These are phyloP conservation scores for Hura crepitans DNA, from an alignment of 441 rosid genomes.

Conservation along the genomic window DNA sequence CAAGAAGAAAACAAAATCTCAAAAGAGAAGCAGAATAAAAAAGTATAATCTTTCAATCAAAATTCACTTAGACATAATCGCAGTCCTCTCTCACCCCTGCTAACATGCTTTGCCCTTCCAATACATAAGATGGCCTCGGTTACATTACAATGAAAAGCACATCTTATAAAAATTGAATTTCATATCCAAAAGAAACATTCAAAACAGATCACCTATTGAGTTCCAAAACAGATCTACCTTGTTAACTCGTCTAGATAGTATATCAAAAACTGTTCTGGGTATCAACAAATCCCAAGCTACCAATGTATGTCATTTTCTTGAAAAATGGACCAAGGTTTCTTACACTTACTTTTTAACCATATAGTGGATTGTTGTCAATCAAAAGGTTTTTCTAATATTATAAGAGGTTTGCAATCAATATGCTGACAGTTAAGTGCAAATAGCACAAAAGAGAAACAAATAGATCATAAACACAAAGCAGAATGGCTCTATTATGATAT, in stretches of 20 bases:
- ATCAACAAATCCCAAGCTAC: conserved; percentile 6
- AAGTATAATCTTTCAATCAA: not conserved
- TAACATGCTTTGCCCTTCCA: not conserved
- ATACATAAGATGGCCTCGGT: not conserved
- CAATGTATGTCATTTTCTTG: no score
- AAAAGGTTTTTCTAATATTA: not conserved
- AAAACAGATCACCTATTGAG: not conserved
- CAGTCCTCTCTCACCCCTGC: not conserved
- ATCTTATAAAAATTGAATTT: no score
- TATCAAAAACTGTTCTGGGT: not conserved
- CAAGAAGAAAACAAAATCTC: not conserved
- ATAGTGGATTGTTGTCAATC: not conserved
- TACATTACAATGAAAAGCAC: not conserved
- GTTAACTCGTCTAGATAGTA: not conserved
- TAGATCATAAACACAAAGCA: not conserved
- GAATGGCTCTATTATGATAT: not conserved
- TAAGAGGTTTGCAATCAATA: not conserved
- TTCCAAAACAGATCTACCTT: not conserved
- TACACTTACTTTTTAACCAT: not conserved
- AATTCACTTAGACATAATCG: not conserved
- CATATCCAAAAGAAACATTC: not conserved
- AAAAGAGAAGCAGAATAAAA: not conserved
- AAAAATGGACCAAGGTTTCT: conserved; percentile 7
- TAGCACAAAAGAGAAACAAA: not conserved
- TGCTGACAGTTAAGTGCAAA: not conserved